Conservation (phyloP, 495 filamentous ascomycete genomes). For the Sphaerosporella brunnea region DNA sequence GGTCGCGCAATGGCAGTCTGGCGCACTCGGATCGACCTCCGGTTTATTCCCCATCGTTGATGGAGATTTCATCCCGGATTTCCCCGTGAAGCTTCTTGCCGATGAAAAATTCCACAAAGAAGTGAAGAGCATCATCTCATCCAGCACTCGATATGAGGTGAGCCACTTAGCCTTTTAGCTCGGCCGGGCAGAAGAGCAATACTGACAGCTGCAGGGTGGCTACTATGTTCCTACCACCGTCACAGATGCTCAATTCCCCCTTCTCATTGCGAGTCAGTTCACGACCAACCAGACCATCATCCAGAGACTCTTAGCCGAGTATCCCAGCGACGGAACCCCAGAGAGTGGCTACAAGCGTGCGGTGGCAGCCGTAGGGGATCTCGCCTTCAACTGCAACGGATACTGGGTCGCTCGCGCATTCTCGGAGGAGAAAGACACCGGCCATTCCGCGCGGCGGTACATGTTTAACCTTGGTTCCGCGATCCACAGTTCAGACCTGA, state of each 20-base stretch:
- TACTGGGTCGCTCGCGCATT: slow-evolving; percentile 32
- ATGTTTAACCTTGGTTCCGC: slow-evolving; percentile 43
- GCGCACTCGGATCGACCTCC: slow-evolving; percentile 5
- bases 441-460: slow-evolving; percentile 40
- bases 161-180: slow-evolving; percentile 17
- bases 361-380: slow-evolving; percentile 26
- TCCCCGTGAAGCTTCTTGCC: slow-evolving; percentile 40
- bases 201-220: neutral
- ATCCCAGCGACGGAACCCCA: slow-evolving; percentile 30
- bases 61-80: slow-evolving; percentile 37
- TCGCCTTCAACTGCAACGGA: slow-evolving; percentile 35
- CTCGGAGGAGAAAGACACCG: slow-evolving; percentile 1
- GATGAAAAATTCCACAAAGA: slow-evolving; percentile 38
- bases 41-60: slow-evolving; percentile 41
- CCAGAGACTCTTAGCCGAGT: slow-evolving; percentile 29
- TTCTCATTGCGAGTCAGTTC: neutral
- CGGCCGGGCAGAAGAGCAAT: slow-evolving; percentile 23
- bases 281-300: slow-evolving; percentile 23
- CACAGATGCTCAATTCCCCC: neutral
- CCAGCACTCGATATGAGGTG: slow-evolving; percentile 13
- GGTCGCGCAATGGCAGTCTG: neutral
- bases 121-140: slow-evolving; percentile 35
- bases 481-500: slow-evolving; percentile 35
- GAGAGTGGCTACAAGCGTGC: slow-evolving; percentile 26
- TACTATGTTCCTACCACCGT: neutral